phyloP scores from a whole-genome alignment of 495 filamentous ascomycete genomes.

The Tetracladium marchalianum region DNA sequence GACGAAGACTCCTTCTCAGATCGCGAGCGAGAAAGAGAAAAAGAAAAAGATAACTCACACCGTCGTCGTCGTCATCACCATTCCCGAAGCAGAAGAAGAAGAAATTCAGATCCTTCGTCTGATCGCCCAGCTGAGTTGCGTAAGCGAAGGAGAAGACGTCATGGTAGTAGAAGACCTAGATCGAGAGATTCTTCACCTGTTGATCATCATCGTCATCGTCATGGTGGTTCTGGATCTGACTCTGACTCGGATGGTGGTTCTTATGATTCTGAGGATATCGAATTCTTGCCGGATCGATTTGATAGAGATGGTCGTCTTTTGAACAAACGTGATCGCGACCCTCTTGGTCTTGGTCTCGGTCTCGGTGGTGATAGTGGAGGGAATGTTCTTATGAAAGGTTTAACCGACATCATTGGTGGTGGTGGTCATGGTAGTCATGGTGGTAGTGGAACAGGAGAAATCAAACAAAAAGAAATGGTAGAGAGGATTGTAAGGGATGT shows the following conservation, averaged over 20 bases:
- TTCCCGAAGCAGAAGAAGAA: background rate
- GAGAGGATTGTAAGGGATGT: constrained; percentile 12
- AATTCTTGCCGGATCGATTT: constrained; percentile 54
- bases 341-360: no score
- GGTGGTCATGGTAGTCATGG: background rate
- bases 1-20: background rate
- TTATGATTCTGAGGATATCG: constrained; percentile 28
- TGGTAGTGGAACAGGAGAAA: constrained; percentile 4
- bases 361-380: background rate
- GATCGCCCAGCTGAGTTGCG: constrained; percentile 11
- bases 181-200: background rate
- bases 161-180: background rate
- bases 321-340: no score
- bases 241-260: no score
- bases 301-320: constrained; percentile 48
- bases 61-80: constrained; percentile 9
- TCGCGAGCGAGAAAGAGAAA: background rate
- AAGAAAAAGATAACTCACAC: background rate
- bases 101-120: constrained; percentile 16
- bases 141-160: constrained; percentile 6
- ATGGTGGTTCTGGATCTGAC: no score
- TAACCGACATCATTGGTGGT: no score
- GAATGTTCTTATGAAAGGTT: background rate
- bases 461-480: constrained; percentile 12
- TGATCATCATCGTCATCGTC: background rate